Conservation (phyloP, 306 rosid species). For the Casuarina glauca region DNA sequence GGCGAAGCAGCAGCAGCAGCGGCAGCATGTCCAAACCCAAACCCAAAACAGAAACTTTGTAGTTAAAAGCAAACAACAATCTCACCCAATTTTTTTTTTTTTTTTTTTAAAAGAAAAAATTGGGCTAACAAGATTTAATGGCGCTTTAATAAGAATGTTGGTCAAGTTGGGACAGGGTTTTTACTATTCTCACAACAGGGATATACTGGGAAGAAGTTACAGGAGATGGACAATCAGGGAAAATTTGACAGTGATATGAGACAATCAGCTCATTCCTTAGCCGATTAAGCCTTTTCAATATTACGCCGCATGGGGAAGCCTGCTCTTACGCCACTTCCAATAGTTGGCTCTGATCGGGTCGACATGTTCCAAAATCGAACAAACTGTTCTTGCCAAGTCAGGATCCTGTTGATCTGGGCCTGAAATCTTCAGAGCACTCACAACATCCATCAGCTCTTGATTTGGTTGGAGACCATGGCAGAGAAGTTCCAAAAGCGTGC, state of each 20-base stretch:
- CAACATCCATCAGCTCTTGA: slow-evolving; percentile 36
- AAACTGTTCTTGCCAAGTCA: slow-evolving; percentile 51
- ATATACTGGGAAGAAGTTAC: too few species aligned
- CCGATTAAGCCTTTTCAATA: background rate
- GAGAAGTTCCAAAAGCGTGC: background rate
- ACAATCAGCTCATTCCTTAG: background rate
- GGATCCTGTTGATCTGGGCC: slow-evolving; percentile 41
- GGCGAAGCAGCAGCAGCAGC: too few species aligned
- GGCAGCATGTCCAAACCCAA: too few species aligned
- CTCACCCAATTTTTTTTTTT: too few species aligned
- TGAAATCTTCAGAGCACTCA: background rate
- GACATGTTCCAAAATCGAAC: slow-evolving; percentile 57
- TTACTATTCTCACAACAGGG: too few species aligned
- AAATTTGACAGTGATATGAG: background rate
- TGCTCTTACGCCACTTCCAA: slow-evolving; percentile 77
- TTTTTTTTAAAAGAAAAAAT: too few species aligned
- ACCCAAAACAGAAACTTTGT: too few species aligned
- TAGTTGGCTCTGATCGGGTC: slow-evolving; percentile 79
- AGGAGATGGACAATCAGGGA: too few species aligned
- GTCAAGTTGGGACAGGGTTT: too few species aligned
- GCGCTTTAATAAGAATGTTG: too few species aligned
- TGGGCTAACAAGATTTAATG: too few species aligned
- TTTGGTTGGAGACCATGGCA: slow-evolving; percentile 58
- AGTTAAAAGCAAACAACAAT: too few species aligned
- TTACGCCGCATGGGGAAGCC: slow-evolving; percentile 38